Percentiles rank a stretch among this genome's conserved stretches.
Conservation (phyloP, 2,329 filamentous ascomycete genomes). For the Sporothrix protearum region DNA sequence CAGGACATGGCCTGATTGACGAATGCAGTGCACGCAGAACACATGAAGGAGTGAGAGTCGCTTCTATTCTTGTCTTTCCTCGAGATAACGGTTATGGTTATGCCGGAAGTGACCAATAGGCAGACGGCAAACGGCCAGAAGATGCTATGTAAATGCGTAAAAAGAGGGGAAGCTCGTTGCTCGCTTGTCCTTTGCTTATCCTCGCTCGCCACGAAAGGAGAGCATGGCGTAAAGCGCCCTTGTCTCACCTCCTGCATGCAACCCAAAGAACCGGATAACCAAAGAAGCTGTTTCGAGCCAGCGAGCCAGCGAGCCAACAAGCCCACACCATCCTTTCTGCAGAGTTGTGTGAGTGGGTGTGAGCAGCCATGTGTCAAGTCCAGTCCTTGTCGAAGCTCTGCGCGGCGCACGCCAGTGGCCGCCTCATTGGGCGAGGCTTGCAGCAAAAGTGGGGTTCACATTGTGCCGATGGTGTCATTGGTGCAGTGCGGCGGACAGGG, state of each 20-base stretch:
- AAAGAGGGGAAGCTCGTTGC: background rate
- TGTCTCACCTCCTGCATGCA: background rate
- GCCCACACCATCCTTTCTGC: background rate
- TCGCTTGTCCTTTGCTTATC: background rate
- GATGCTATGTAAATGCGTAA: too few relatives aligned
- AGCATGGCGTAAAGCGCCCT: background rate
- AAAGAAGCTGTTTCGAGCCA: background rate
- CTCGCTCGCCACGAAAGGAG: background rate
- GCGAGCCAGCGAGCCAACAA: background rate
- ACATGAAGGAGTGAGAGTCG: background rate
- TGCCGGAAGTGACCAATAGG: background rate
- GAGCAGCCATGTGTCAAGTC: too few relatives aligned
- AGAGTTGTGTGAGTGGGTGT: background rate
- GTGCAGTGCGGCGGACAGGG: background rate
- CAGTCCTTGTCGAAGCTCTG: background rate
- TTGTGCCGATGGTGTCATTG: slow-evolving; percentile 4
- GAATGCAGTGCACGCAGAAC: background rate
- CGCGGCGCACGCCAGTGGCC: background rate
- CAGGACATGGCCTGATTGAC: background rate
- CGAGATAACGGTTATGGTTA: slow-evolving; percentile 8
- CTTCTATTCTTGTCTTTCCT: background rate
- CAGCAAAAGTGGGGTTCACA: background rate
- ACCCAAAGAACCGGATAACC: background rate
- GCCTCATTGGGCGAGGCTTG: background rate
- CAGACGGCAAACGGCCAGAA: background rate